Evolutionary conservation across 495 filamentous ascomycete genomes (phyloP).

Genomic region (Penicillium simplicissimum): DNA sequence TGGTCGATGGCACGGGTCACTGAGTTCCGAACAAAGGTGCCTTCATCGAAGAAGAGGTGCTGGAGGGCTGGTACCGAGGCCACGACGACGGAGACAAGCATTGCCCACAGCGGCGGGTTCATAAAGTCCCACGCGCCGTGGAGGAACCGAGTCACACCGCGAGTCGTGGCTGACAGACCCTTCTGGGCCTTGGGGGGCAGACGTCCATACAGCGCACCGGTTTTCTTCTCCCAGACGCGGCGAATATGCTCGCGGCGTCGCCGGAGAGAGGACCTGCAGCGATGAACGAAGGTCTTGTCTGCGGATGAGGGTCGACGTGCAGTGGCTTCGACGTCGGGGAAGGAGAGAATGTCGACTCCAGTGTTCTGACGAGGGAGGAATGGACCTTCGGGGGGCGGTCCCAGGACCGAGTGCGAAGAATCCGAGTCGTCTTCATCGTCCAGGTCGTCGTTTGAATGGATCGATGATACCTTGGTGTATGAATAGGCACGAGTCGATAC

Average conservation of each 20-base stretch:
- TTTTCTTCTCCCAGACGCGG: constrained; percentile 27
- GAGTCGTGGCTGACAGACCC: constrained; percentile 44
- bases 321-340: constrained; percentile 44
- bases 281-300: constrained; percentile 25
- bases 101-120: constrained; percentile 98
- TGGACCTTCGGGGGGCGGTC: constrained; percentile 37
- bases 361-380: constrained; percentile 45
- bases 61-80: constrained; percentile 88
- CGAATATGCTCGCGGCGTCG: constrained; percentile 20
- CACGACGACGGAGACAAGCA: constrained; percentile 84
- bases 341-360: constrained; percentile 42
- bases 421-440: constrained; percentile 30
- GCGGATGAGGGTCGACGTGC: constrained; percentile 20
- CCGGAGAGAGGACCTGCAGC: constrained; percentile 26
- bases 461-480: constrained; percentile 37
- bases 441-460: constrained; percentile 20
- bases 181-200: constrained; percentile 64
- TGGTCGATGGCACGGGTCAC: constrained; percentile 85
- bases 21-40: constrained; percentile 89
- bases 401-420: constrained; percentile 30
- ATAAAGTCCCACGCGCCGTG: constrained; percentile 84
- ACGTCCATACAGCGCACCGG: constrained; percentile 33
- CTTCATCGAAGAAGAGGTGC: constrained; percentile 80
- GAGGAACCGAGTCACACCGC: constrained; percentile 52
- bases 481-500: constrained; percentile 38